Evolutionary conservation across 192 early-diverging fungal species (phyloP).

Genomic region (Umbelopsis ramanniana): DNA sequence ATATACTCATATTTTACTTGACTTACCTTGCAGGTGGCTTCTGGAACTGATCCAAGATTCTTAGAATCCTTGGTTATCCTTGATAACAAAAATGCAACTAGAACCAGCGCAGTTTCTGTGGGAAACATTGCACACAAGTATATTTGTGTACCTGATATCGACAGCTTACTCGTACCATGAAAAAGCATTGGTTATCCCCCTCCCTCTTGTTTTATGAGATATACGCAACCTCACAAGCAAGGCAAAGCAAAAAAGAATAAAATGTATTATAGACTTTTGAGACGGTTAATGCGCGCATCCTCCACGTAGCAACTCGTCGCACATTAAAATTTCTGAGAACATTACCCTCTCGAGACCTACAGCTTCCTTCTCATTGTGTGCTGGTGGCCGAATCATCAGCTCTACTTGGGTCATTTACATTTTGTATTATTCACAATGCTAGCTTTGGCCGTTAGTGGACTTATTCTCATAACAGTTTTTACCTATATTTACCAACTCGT

Average conservation of each 20-base stretch:
- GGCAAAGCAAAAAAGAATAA: background rate
- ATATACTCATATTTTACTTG: background rate
- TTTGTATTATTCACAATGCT: background rate
- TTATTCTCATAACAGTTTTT: conserved; percentile 6
- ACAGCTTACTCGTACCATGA: conserved; percentile 41
- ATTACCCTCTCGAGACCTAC: background rate
- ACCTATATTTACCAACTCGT: conserved; percentile 5
- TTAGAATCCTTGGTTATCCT: conserved; percentile 64
- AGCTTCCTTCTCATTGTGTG: background rate
- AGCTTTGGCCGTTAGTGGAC: conserved; percentile 10
- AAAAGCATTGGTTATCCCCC: background rate
- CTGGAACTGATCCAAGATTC: conserved; percentile 57
- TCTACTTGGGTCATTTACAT: background rate
- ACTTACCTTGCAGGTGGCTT: conserved; percentile 32
- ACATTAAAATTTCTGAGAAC: background rate
- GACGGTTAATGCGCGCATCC: background rate
- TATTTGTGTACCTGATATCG: conserved; percentile 67
- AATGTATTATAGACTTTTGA: background rate
- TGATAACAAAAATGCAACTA: conserved; percentile 45
- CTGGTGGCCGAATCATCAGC: background rate
- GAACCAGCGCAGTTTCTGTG: conserved; percentile 55
- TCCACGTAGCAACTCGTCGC: background rate
- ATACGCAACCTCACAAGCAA: too few relatives aligned
- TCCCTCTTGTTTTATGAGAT: background rate
- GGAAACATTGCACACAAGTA: conserved; percentile 60